Evolutionary conservation across 352 stramenopile genomes (phyloP).

Genomic region (Globisporangium polare): DNA sequence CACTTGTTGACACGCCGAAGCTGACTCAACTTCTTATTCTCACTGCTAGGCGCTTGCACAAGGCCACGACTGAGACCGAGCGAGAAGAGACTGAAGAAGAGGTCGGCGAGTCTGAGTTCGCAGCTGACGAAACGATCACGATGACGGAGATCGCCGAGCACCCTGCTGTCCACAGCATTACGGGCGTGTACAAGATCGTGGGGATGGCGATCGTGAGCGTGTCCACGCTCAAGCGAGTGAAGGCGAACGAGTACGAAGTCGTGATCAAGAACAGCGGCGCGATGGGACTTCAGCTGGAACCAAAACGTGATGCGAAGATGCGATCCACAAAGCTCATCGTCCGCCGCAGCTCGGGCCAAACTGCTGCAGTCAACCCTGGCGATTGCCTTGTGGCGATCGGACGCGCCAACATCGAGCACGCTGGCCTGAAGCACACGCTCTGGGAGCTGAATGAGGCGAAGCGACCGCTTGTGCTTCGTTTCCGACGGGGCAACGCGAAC

Average conservation of each 20-base stretch:
- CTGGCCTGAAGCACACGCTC: constrained; percentile 79
- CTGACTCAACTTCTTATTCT: not conserved
- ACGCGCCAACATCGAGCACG: constrained; percentile 81
- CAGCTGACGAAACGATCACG: constrained; percentile 71
- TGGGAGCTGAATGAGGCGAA: constrained; percentile 80
- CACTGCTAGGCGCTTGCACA: not conserved
- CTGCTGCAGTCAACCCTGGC: constrained; percentile 70
- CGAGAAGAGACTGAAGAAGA: constrained; percentile 43
- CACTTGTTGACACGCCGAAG: not conserved
- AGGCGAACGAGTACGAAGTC: constrained; percentile 83
- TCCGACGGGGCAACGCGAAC: constrained; percentile 72
- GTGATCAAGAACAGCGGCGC: constrained; percentile 49
- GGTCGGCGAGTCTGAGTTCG: constrained; percentile 41
- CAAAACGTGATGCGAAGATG: constrained; percentile 33
- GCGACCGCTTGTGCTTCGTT: constrained; percentile 71
- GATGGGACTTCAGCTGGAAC: constrained; percentile 68
- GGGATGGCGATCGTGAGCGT: constrained; percentile 77
- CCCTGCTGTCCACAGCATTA: constrained; percentile 72
- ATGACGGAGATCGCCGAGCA: constrained; percentile 63
- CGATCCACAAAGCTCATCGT: constrained; percentile 72
- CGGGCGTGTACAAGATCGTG: constrained; percentile 76
- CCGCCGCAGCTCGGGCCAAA: constrained; percentile 61
- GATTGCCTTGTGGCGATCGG: constrained; percentile 80
- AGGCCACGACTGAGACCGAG: constrained; percentile 22
- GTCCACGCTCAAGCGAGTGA: constrained; percentile 64